Base-by-base conservation (phyloP, 129 eudicot species). In the Saposhnikovia divaricata region DNA sequence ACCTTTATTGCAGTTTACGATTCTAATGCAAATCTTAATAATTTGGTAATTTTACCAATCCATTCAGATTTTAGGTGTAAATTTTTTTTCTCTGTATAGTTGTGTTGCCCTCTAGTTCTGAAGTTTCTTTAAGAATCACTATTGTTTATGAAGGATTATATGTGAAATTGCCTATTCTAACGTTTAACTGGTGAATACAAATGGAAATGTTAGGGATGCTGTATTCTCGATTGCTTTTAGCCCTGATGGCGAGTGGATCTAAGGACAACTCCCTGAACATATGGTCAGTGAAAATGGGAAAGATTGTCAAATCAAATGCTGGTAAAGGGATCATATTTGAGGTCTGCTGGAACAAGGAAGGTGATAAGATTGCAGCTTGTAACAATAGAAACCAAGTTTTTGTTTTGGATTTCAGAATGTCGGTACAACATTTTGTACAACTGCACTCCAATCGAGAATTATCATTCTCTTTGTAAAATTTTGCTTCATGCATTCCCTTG, bases 321-420 rank as follows among this genome's bases (percentile, higher is more conserved):
- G 82, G 86, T 28, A 78, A 83, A 27, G 90, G 91, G 48, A 79
- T 81, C 75, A 78, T 91, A 78, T 87, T 74, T 83, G 85, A 86
- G 61, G 83, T 91, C 48, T 75, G 87, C 78, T 89, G 97, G 93
- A 85, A 89, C 87, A 84, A 86, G 78, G 85, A 82, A 74, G 90
- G 96, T 77, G 85, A 91, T 75, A 86, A 81, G 79, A 76, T 87
- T 66, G 90, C 91, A 18, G 86, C 83, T 44, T 83, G 86, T 80
- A 82, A 81, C n/a, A 78, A 70, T 38, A 87, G 83, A 76, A 87
- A 81, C 42, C 66, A 47, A 18, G 90, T 84, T 19, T 79, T 74
- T 77, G 84, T 91, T 61, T 61, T 86, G 63, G 90, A 91, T 77
- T 71, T 87, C 63, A 74, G 86, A 79, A 82, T 28, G 88, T 91